Percentiles rank a stretch among this genome's conserved stretches.
Evolutionary conservation across 31 red algal species (phyloP).

Genomic region (Endocladia muricata): DNA sequence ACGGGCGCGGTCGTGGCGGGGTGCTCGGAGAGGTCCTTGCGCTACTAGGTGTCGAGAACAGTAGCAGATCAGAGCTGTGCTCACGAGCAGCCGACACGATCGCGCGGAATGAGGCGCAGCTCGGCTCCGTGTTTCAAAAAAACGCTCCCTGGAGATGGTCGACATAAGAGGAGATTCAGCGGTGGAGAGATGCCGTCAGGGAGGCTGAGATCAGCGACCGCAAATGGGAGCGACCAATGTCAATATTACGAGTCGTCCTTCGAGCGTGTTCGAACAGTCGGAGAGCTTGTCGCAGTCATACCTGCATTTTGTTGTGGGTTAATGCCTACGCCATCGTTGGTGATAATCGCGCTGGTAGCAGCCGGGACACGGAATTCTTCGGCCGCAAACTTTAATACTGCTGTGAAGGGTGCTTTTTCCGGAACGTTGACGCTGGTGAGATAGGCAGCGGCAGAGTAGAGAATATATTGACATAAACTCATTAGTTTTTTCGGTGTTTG

Average conservation of each 20-base stretch:
- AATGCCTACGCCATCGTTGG: slow-evolving; percentile 83
- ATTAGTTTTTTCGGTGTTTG: no score
- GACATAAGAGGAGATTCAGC: background rate
- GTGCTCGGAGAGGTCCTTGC: background rate
- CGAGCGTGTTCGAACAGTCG: background rate
- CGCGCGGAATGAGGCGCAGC: slow-evolving; percentile 82
- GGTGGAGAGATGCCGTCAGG: no score
- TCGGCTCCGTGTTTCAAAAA: slow-evolving; percentile 91
- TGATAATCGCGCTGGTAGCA: slow-evolving; percentile 87
- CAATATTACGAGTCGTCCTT: no score
- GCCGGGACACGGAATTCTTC: slow-evolving; percentile 87
- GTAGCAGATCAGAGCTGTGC: no score
- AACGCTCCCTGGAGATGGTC: slow-evolving; percentile 50
- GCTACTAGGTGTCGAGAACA: no score
- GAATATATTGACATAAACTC: no score
- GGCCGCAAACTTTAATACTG: slow-evolving; percentile 84
- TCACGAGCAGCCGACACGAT: slow-evolving; percentile 49
- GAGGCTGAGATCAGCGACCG: no score
- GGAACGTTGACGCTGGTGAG: slow-evolving; percentile 72
- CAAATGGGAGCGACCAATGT: no score
- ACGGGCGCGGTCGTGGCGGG: background rate
- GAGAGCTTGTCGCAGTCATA: slow-evolving; percentile 8
- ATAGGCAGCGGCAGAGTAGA: no score
- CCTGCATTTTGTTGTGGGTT: slow-evolving; percentile 86
- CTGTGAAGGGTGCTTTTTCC: slow-evolving; percentile 84